These are phyloP conservation scores for Trypanosoma mega DNA, from an alignment of 208 protist genomes.

Conservation along the genomic window DNA sequence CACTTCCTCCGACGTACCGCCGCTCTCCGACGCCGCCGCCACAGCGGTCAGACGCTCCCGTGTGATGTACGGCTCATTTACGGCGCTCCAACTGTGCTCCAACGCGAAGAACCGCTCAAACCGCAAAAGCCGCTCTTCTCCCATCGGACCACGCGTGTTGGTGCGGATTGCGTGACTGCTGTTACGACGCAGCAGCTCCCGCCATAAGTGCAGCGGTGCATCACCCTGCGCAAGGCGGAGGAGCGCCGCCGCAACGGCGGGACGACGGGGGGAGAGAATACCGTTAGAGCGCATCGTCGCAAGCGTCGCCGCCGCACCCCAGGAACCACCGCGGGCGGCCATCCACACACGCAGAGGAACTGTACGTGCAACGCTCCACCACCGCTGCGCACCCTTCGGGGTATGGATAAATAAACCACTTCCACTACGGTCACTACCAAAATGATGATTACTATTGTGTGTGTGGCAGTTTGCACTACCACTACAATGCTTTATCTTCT, in stretches of 20 bases:
- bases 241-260: constrained; percentile 36
- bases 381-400: no score
- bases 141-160: not conserved
- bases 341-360: constrained; percentile 24
- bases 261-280: constrained; percentile 44
- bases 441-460: no score
- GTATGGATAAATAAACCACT: no score
- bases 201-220: constrained; percentile 33
- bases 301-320: constrained; percentile 45
- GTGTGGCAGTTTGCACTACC: no score
- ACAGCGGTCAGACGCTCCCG: constrained; percentile 27
- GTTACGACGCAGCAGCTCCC: constrained; percentile 45
- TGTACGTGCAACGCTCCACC: constrained; percentile 13
- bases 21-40: constrained; percentile 33
- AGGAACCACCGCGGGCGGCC: constrained; percentile 37
- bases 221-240: constrained; percentile 35
- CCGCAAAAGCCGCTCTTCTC: constrained; percentile 38
- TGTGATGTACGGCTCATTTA: constrained; percentile 53
- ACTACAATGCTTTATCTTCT: not conserved
- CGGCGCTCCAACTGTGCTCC: constrained; percentile 38
- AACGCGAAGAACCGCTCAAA: constrained; percentile 60
- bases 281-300: constrained; percentile 70
- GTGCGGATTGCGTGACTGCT: not conserved
- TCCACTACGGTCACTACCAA: no score
- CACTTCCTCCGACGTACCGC: constrained; percentile 19